Percentiles rank a stretch among this genome's conserved stretches.
phyloP scores from a whole-genome alignment of 768 basidiomycete species.

The Mycena floridula region DNA sequence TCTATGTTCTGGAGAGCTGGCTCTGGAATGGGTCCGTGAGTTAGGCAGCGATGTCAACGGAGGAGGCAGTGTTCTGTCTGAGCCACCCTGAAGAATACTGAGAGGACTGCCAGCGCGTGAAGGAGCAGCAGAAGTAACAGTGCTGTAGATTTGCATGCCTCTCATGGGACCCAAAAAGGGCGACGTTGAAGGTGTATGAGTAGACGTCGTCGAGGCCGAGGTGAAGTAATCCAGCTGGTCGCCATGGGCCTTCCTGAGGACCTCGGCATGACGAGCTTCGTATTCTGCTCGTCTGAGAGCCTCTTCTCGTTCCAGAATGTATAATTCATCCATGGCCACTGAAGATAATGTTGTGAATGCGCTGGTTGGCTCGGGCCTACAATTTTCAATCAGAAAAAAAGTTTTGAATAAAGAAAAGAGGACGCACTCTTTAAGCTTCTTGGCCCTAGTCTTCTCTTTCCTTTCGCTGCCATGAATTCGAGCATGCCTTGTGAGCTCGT shows the following conservation, averaged over 20 bases:
- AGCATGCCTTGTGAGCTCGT: conserved; percentile 94
- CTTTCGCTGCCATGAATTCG: conserved; percentile 83
- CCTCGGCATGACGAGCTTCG: conserved; percentile 70
- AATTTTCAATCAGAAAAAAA: conserved; percentile 6
- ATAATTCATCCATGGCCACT: conserved; percentile 84
- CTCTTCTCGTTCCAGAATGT: conserved; percentile 83
- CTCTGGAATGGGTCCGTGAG: neutral
- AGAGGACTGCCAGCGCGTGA: conserved; percentile 26
- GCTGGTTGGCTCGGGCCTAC: conserved; percentile 22
- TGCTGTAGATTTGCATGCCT: conserved; percentile 68
- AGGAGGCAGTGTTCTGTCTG: neutral
- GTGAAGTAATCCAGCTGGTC: conserved; percentile 36
- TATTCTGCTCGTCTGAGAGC: conserved; percentile 82
- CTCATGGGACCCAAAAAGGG: conserved; percentile 77
- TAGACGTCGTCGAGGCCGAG: conserved; percentile 19
- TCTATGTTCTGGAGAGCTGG: neutral
- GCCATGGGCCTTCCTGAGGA: conserved; percentile 65
- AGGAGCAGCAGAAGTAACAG: conserved; percentile 64
- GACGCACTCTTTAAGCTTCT: conserved; percentile 76
- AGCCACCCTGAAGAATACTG: neutral
- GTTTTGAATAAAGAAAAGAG: conserved; percentile 11
- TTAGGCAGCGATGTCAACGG: neutral
- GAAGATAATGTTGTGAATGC: conserved; percentile 67
- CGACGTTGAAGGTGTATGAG: conserved; percentile 66
- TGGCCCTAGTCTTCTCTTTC: conserved; percentile 74